Conservation (phyloP, 148 eudicot species). For the Cornus florida region DNA sequence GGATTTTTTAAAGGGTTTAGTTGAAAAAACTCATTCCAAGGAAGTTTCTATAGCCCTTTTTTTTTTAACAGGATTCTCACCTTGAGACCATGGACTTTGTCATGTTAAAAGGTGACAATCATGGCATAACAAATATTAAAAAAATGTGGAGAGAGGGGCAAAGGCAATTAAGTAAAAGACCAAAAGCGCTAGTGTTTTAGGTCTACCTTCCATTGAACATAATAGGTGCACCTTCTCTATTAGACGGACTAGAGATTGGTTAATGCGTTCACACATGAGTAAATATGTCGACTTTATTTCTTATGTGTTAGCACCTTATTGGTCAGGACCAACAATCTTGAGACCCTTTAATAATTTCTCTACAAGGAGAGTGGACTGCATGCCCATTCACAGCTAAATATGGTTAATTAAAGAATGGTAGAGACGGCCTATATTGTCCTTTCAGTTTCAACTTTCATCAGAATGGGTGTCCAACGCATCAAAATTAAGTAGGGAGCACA, state of each 20-base stretch:
- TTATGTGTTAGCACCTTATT: too few relatives aligned
- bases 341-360: background rate
- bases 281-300: too few relatives aligned
- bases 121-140: background rate
- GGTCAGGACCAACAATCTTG: too few relatives aligned
- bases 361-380: background rate
- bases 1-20: constrained; percentile 17
- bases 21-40: constrained; percentile 24
- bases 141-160: background rate
- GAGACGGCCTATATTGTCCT: background rate
- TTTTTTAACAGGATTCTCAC: constrained; percentile 16
- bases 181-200: background rate
- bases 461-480: background rate
- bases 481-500: background rate
- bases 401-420: too few relatives aligned
- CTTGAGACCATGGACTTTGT: constrained; percentile 25
- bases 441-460: background rate
- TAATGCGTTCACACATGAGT: too few relatives aligned
- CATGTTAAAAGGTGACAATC: constrained; percentile 13
- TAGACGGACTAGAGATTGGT: too few relatives aligned
- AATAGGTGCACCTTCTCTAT: background rate
- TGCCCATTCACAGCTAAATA: background rate
- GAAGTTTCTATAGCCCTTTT: constrained; percentile 32
- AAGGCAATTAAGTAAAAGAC: background rate
- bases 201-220: background rate